Evolutionary conservation across 805 yeast species (phyloP), one percentile per base, ranked within the genome.

Genomic region (Candida broadrunensis): DNA sequence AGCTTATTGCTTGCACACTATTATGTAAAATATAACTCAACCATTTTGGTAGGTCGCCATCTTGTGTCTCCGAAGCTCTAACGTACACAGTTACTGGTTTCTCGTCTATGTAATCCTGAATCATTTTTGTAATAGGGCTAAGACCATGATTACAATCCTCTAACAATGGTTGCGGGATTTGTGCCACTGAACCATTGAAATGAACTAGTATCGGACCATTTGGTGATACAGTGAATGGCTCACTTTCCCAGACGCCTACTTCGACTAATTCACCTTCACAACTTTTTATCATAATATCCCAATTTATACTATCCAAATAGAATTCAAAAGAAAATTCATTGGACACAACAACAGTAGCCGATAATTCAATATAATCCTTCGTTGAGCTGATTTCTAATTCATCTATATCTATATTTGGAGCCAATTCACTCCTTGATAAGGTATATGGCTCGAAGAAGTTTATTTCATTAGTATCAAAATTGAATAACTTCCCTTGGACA

Each of bases 281-380:
- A 39, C 59, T 61, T 19, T 51, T 43, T 2, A 67, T 34, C 8
- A 52, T 47, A 1, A 65, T 27, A 31, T 57, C 54, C 68, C 67
- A 61, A 34, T 55, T 50, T 12, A 61, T 50, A 6, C 50, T 24
- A 5, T 43, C 53, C 7, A 65, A 33, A 3, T 43, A 33, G 11
- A 54, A 45, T 2, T 42, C 38, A 14, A 60, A 29, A 1, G 62
- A 58, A n/a, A 54, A 39, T 8, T 39, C 44, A 12, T 40, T 44
- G 3, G 44, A 45, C 2, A 53, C 30, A 5, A 35, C 27, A 2
- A 38, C 11, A 12, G 13, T 9, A 5, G 44, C 39, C 20, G 31
- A 25, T 14, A 40, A 12, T 3, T 24, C 5, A 12, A 44, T 38
- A 5, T n/a, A 15, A 2, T 34, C 33, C 2, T 26, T 19, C 2